Conservation (phyloP, 139 green algal species). For the Deuterostichococcus epilithicus region DNA sequence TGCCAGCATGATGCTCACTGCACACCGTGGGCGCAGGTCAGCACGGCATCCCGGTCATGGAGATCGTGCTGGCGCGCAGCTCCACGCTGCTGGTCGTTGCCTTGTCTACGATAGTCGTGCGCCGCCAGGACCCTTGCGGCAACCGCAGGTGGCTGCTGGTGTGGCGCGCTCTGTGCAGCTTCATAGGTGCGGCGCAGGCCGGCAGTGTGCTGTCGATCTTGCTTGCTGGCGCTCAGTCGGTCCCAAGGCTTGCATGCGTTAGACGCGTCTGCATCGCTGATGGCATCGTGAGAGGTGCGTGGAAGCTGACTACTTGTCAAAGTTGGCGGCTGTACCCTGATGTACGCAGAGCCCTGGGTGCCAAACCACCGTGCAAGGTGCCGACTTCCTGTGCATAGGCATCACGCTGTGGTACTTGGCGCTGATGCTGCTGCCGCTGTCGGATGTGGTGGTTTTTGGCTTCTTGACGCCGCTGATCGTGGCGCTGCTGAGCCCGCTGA, state of each 20-base stretch:
- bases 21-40: neutral
- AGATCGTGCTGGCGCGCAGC: conserved; percentile 1
- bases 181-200: neutral
- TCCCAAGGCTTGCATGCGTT: no score
- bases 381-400: neutral
- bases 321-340: no score
- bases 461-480: conserved; percentile 28
- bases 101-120: neutral
- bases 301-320: no score
- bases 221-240: no score
- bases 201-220: no score
- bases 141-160: neutral
- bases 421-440: conserved; percentile 24
- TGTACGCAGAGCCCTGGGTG: no score
- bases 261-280: no score
- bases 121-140: neutral
- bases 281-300: no score
- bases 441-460: conserved; percentile 16
- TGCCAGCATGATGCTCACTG: no score
- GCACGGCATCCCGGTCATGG: neutral
- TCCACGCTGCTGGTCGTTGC: neutral
- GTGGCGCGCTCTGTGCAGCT: neutral
- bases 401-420: neutral
- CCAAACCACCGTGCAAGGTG: neutral
- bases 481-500: conserved; percentile 6